A percentile compares a stretch with the other conserved stretches of the same genome.
Evolutionary conservation across 2,329 filamentous ascomycete species (phyloP).

Genomic region (Cryphonectria radicalis): DNA sequence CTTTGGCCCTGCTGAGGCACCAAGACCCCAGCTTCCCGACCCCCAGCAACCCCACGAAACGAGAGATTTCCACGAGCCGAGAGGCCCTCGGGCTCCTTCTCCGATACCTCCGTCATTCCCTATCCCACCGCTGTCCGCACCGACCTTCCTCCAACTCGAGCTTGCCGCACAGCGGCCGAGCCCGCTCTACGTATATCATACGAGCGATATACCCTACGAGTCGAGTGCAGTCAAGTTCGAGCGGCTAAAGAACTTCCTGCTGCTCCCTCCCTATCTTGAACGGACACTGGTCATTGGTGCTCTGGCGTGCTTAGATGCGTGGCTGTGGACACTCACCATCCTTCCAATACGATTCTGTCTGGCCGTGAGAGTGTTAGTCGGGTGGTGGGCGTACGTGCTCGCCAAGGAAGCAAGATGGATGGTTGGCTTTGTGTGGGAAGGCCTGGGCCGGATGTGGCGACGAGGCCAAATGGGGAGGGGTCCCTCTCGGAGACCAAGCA

Average conservation of each 20-base stretch:
- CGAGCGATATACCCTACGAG: conserved; percentile 75
- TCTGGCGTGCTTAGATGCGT: conserved; percentile 90
- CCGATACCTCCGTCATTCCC: conserved; percentile 61
- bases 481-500: conserved; percentile 34
- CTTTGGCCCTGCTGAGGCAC: conserved; percentile 31
- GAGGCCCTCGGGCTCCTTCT: conserved; percentile 42
- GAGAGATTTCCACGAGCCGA: conserved; percentile 35
- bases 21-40: conserved; percentile 15
- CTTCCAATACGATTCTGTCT: conserved; percentile 86
- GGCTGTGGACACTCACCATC: conserved; percentile 96
- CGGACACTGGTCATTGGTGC: conserved; percentile 85
- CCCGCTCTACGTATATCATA: conserved; percentile 67
- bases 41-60: conserved; percentile 9
- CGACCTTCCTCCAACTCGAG: conserved; percentile 68
- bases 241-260: conserved; percentile 84
- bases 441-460: conserved; percentile 78
- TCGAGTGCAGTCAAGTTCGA: conserved; percentile 92
- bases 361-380: conserved; percentile 73
- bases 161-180: conserved; percentile 65
- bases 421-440: conserved; percentile 76
- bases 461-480: conserved; percentile 55
- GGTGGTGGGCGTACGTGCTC: conserved; percentile 78
- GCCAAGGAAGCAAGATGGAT: conserved; percentile 74
- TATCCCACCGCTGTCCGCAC: conserved; percentile 68
- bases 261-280: conserved; percentile 82